Evolutionary conservation across 352 stramenopile genomes (phyloP).

Genomic region (Pythium guiyangense): DNA sequence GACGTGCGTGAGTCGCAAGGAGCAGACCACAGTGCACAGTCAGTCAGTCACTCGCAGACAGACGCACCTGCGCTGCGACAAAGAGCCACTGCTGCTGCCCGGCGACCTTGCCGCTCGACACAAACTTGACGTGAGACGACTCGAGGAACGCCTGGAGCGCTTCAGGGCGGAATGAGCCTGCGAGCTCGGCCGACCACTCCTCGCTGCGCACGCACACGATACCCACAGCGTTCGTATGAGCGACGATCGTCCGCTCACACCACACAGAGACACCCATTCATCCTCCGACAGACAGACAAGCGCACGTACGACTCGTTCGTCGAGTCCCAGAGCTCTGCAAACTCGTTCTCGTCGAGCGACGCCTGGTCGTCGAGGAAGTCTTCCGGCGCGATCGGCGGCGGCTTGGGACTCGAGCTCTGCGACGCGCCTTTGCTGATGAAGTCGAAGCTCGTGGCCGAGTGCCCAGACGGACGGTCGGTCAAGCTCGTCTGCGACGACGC

Average conservation of each 20-base stretch:
- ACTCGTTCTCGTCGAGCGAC: slow-evolving; percentile 43
- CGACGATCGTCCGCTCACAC: neutral
- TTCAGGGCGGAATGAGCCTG: slow-evolving; percentile 44
- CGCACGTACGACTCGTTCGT: slow-evolving; percentile 63
- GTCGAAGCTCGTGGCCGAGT: slow-evolving; percentile 30
- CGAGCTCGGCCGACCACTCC: slow-evolving; percentile 68
- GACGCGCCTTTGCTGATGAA: slow-evolving; percentile 28
- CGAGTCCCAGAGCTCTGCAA: slow-evolving; percentile 74
- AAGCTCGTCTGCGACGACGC: slow-evolving; percentile 37
- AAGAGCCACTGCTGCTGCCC: slow-evolving; percentile 80
- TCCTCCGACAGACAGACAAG: neutral
- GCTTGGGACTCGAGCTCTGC: slow-evolving; percentile 13
- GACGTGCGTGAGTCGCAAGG: neutral
- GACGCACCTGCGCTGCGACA: slow-evolving; percentile 66
- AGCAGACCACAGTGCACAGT: slow-evolving; percentile 4
- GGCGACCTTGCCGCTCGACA: slow-evolving; percentile 69
- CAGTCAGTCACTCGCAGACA: neutral
- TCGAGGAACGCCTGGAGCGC: slow-evolving; percentile 64
- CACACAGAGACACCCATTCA: slow-evolving; percentile 2
- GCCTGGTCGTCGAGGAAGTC: slow-evolving; percentile 58
- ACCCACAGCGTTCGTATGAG: neutral
- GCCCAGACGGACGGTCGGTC: slow-evolving; percentile 36
- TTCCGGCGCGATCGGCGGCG: slow-evolving; percentile 31
- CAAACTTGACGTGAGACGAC: slow-evolving; percentile 51
- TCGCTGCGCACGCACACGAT: slow-evolving; percentile 27